Conservation (phyloP, 164 flowering plant genomes). For the Vitis vinifera region DNA sequence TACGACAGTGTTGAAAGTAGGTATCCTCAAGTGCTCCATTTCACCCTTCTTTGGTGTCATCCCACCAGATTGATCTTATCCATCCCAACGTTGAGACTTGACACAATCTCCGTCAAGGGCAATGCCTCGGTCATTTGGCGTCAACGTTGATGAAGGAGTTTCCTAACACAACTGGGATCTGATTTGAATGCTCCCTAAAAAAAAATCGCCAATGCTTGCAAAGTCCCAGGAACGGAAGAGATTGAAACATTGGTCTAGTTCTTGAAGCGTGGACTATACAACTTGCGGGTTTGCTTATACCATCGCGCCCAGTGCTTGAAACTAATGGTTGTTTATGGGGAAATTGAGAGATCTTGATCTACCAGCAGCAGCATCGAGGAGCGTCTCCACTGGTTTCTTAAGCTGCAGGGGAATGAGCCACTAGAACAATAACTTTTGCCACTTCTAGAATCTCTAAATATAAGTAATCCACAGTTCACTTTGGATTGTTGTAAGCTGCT, state of each 20-base stretch:
- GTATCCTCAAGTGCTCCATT: no score
- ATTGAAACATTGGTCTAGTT: slow-evolving; percentile 47
- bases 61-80: no score
- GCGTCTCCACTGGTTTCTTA: slow-evolving; percentile 45
- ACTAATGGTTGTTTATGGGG: slow-evolving; percentile 85
- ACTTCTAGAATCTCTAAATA: slow-evolving; percentile 94
- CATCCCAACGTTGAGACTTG: no score
- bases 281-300: slow-evolving; percentile 97
- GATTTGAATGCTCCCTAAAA: no score
- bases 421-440: slow-evolving; percentile 72
- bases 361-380: slow-evolving; percentile 44
- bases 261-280: slow-evolving; percentile 97
- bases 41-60: no score
- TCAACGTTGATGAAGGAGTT: no score
- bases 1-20: no score
- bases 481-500: slow-evolving; percentile 24
- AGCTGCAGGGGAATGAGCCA: slow-evolving; percentile 1
- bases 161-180: no score
- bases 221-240: no score
- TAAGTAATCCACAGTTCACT: slow-evolving; percentile 77
- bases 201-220: no score
- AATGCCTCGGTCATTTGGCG: no score
- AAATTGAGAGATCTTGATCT: slow-evolving; percentile 86
- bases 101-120: no score
- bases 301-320: slow-evolving; percentile 83